Evolutionary conservation across 176 grass and related monocot genomes (phyloP), one percentile per base, ranked within the genome.

Genomic region (Oryza officinalis): DNA sequence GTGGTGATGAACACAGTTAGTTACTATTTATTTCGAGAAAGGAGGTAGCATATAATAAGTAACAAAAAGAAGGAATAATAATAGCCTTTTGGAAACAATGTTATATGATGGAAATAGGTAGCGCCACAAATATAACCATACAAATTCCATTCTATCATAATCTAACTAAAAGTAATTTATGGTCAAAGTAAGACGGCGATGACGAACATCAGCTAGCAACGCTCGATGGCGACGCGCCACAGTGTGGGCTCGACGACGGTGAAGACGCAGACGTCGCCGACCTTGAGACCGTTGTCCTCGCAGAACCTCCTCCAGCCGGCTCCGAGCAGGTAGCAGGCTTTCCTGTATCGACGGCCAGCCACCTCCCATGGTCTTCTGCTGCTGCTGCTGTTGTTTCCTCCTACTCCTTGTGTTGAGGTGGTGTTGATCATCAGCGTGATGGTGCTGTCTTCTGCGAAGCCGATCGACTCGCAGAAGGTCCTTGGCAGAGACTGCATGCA

Each of bases 251-350:
- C 9, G 13, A 75, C 2, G 20, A 68, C 3, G 14, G 44, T 57
- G 78, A 87, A 81, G 38, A 66, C 76, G 52, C 72, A 87, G 22
- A 87, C 11, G 38, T 77, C 80, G 0, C 73, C 80, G 28, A 4
- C 14, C n/a, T 77, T 63, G 50, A 87, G 23, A 9, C 26, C 28
- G 44, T 86, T 86, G 4, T 67, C 77, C 44, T 3, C 10, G 33
- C 33, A 73, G 67, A 88, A 84, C 12, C 15, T 82, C 30, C 1
- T 49, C 85, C 65, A 87, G 9, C 22, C 65, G 0, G 0, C 1
- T 12, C 47, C 35, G 6, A 81, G 17, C 2, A 8, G 0, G 30
- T 47, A 69, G 74, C 22, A 33, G 0, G 27, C 0, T 6, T 14
- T 5, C 13, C 27, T 45, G 23, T 27, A n/a, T 3, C 2, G 0